phyloP scores from a whole-genome alignment of 2,329 filamentous ascomycete species.

The Aphanoascus verrucosus region DNA sequence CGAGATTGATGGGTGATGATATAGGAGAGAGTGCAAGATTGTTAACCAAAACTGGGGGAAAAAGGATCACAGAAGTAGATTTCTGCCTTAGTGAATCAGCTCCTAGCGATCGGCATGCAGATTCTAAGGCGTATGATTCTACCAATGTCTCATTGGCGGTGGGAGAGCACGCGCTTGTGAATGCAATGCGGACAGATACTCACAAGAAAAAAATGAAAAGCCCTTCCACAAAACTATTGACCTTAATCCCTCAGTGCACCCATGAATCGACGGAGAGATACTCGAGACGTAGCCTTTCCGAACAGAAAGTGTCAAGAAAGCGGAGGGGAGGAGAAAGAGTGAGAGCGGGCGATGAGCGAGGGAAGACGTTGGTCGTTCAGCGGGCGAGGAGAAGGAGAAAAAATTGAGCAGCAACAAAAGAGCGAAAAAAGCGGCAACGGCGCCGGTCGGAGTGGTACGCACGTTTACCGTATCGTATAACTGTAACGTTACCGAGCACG shows the following conservation, averaged over 20 bases:
- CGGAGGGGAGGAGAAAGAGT: constrained; percentile 17
- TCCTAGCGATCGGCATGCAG: constrained; percentile 6
- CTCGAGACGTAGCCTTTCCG: constrained; percentile 5
- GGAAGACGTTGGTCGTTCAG: constrained; percentile 20
- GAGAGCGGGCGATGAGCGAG: constrained; percentile 19
- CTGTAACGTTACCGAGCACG: neutral
- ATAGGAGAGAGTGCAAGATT: neutral
- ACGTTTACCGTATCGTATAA: neutral
- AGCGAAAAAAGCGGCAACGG: constrained; percentile 9
- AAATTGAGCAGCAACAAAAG: constrained; percentile 11
- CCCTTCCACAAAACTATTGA: neutral
- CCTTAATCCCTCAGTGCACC: neutral
- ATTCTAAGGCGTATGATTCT: neutral
- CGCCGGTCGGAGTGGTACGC: constrained; percentile 7
- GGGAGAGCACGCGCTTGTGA: neutral
- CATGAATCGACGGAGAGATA: constrained; percentile 1
- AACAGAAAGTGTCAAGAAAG: constrained; percentile 11
- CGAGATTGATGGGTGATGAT: neutral
- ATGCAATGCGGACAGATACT: neutral
- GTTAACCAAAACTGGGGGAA: neutral
- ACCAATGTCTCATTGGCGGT: constrained; percentile 3
- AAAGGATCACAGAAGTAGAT: neutral
- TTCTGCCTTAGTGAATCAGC: neutral
- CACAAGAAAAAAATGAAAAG: constrained; percentile 1
- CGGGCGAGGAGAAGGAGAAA: constrained; percentile 18